A percentile compares a stretch with the other conserved stretches of the same genome.
These are phyloP conservation scores for Mycena galericulata DNA, from an alignment of 768 basidiomycete genomes.

Conservation along the genomic window DNA sequence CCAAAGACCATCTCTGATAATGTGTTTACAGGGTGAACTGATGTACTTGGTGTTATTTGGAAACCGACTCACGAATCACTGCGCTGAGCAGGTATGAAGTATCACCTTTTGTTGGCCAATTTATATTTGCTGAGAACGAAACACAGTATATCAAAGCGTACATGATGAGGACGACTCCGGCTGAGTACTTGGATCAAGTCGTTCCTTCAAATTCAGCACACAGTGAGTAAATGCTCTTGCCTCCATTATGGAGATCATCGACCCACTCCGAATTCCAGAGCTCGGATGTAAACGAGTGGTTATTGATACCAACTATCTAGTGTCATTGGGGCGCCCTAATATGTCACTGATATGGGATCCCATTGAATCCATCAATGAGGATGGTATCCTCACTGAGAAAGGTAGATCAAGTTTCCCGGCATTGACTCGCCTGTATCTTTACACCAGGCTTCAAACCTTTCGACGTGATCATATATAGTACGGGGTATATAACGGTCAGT, in stretches of 20 bases:
- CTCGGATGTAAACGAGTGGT: conserved; percentile 76
- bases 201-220: conserved; percentile 37
- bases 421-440: conserved; percentile 41
- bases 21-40: conserved; percentile 15
- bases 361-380: conserved; percentile 59
- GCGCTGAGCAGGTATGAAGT: conserved; percentile 9
- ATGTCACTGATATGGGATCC: conserved; percentile 62
- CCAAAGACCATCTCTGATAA: no score
- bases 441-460: conserved; percentile 35
- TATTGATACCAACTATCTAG: conserved; percentile 68
- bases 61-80: background rate
- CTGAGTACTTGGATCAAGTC: conserved; percentile 7
- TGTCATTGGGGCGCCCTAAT: conserved; percentile 64
- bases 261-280: conserved; percentile 53
- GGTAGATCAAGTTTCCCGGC: conserved; percentile 40
- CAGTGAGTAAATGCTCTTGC: background rate
- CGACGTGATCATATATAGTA: conserved; percentile 42
- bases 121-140: conserved; percentile 32
- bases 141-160: background rate
- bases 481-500: conserved; percentile 1
- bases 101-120: conserved; percentile 39
- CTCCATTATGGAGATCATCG: background rate
- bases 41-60: conserved; percentile 23
- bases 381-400: conserved; percentile 59
- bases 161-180: conserved; percentile 1